These are phyloP conservation scores for Verticillium nonalfalfae DNA, from an alignment of 2,329 filamentous ascomycete species.

Conservation along the genomic window DNA sequence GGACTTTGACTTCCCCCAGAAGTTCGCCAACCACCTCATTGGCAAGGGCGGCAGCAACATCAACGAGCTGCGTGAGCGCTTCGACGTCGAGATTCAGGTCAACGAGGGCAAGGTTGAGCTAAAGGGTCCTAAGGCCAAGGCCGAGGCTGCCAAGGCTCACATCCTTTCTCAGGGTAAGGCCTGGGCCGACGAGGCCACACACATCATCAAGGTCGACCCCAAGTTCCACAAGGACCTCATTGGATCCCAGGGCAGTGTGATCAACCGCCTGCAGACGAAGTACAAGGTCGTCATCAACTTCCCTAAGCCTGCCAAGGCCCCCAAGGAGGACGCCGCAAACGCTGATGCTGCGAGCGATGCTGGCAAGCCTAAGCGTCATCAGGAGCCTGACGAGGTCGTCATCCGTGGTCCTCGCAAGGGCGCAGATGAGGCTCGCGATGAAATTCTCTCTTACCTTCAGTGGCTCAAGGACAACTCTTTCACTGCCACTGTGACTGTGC, in stretches of 20 bases:
- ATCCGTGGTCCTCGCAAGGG: conserved; percentile 89
- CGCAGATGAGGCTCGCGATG: conserved; percentile 84
- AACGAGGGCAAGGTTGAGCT: conserved; percentile 92
- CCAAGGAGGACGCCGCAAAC: conserved; percentile 63
- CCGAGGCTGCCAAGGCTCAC: conserved; percentile 76
- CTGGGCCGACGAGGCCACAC: conserved; percentile 84
- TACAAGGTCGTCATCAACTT: conserved; percentile 97
- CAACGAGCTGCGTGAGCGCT: conserved; percentile 58
- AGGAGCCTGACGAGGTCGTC: conserved; percentile 81
- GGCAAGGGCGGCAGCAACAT: conserved; percentile 64
- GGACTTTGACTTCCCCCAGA: conserved; percentile 89
- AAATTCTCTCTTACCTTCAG: conserved; percentile 82
- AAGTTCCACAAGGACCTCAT: conserved; percentile 95
- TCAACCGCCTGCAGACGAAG: conserved; percentile 85
- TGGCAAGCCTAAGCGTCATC: conserved; percentile 60
- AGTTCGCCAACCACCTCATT: conserved; percentile 81
- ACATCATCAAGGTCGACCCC: conserved; percentile 82
- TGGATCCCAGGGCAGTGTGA: conserved; percentile 77
- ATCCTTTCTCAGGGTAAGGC: conserved; percentile 75
- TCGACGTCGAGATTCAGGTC: conserved; percentile 75
- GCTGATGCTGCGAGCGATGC: conserved; percentile 64
- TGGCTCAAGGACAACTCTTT: conserved; percentile 86
- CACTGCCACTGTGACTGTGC: conserved; percentile 72
- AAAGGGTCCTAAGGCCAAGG: conserved; percentile 92
- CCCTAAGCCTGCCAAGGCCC: conserved; percentile 60